Evolutionary conservation across 306 rosid genomes (phyloP), one percentile per base, ranked within the genome.

Genomic region (Ceratonia siliqua): DNA sequence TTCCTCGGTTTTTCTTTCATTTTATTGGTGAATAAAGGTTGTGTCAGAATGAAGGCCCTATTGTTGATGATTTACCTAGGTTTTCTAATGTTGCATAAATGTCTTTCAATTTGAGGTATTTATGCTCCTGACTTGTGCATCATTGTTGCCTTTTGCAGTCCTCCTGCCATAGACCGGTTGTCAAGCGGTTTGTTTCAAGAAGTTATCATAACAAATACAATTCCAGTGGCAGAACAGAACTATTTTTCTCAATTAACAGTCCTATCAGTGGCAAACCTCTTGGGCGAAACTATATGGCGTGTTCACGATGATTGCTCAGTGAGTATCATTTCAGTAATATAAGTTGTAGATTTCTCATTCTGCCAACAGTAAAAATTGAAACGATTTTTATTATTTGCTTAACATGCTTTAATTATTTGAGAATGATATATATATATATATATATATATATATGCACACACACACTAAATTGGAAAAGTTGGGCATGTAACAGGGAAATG

Each of bases 241-340:
- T 92, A 90, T 79, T 94, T 94, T 54, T 98, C 99, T 43, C 99
- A 94, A 84, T 70, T 94, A 27, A 92, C 99, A 0, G 84, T 94
- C 84, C 75, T 94, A 55, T 94, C 99, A 28, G 98, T 94, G 21
- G 99, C 99, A 59, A 94, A 94, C 83, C 94, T 94, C 66, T 89
- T 94, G 18, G 99, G 99, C 22, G 99, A 94, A 89, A 94, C 99
- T 76, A 87, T 94, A 57, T 94, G 99, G 99, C 99, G 98, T 64
- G 98, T 94, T 66, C 98, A 94, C 59, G 99, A 92, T 55, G 99
- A 94, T 78, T 94, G 99, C 86, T 92, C 99, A 70, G 99, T 94
- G 86, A 94, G 98, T 86, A 86, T 88, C 78, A 85, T 91, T 85
- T 84, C 86, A 77, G 81, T 88, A 84, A 85, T 78, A 64, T 76